Evolutionary conservation across 345 rosid species (phyloP).

Genomic region (Cardamine chenopodiifolia): DNA sequence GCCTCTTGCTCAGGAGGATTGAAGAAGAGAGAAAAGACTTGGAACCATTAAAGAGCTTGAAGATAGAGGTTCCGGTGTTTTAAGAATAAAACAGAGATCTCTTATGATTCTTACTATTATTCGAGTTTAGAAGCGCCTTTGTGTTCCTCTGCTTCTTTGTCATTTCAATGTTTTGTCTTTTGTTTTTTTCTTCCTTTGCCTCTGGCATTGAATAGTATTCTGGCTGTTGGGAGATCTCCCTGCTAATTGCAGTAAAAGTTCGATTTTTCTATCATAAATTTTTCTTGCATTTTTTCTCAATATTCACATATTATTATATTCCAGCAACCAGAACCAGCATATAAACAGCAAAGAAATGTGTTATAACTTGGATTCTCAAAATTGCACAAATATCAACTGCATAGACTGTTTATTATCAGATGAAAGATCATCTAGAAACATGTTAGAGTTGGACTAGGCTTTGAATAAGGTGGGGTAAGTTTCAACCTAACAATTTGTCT

Average conservation of each 20-base stretch:
- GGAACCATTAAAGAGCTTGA: conserved; percentile 25
- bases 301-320: background rate
- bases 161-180: background rate
- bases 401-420: background rate
- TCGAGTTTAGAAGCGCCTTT: conserved; percentile 12
- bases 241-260: conserved; percentile 24
- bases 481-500: background rate
- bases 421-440: background rate
- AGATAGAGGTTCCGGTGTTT: conserved; percentile 19
- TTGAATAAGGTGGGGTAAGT: background rate
- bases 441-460: background rate
- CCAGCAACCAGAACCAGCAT: background rate
- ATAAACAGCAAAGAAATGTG: background rate
- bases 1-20: conserved; percentile 42
- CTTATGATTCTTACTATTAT: conserved; percentile 34
- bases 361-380: background rate
- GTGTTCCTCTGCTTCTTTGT: conserved; percentile 37
- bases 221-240: conserved; percentile 25
- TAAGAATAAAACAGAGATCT: conserved; percentile 31
- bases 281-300: background rate
- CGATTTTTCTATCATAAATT: background rate
- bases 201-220: conserved; percentile 30
- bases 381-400: background rate
- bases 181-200: background rate
- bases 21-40: conserved; percentile 20